These are phyloP conservation scores for Lepidium aucheri DNA, from an alignment of 345 rosid species.

Conservation along the genomic window DNA sequence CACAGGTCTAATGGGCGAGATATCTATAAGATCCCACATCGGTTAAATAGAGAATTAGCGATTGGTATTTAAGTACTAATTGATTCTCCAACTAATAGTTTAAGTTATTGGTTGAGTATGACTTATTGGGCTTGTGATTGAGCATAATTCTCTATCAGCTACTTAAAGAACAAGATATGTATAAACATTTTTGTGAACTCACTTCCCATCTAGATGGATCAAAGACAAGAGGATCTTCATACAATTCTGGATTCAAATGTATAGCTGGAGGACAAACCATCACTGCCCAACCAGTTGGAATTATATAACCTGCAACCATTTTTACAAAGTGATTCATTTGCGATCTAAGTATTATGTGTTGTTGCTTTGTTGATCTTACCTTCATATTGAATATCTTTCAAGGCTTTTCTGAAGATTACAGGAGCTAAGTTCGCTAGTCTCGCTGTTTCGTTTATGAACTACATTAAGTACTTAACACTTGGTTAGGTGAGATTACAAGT, in stretches of 20 bases:
- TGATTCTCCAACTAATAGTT: too few relatives aligned
- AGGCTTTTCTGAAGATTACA: conserved; percentile 21
- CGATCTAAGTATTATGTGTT: neutral
- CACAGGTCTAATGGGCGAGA: too few relatives aligned
- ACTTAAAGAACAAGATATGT: neutral
- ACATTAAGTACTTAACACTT: neutral
- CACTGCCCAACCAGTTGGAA: conserved; percentile 90
- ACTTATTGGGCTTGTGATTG: too few relatives aligned
- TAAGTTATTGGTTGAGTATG: too few relatives aligned
- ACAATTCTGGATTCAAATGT: conserved; percentile 63
- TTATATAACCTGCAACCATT: conserved; percentile 52
- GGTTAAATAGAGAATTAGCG: too few relatives aligned
- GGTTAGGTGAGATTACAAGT: neutral
- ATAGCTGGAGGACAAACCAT: conserved; percentile 97
- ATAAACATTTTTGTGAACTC: conserved; percentile 4
- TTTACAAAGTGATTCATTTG: neutral
- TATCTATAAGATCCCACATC: too few relatives aligned
- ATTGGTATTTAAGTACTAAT: too few relatives aligned
- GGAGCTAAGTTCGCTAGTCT: conserved; percentile 24
- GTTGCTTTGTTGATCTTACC: neutral
- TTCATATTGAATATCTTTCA: conserved; percentile 11
- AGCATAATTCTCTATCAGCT: too few relatives aligned
- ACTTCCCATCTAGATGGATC: conserved; percentile 95
- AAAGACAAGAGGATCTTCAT: conserved; percentile 67
- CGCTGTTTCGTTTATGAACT: conserved; percentile 25